Conservation (phyloP, 2,329 filamentous ascomycete species). For the Claviceps citrina region DNA sequence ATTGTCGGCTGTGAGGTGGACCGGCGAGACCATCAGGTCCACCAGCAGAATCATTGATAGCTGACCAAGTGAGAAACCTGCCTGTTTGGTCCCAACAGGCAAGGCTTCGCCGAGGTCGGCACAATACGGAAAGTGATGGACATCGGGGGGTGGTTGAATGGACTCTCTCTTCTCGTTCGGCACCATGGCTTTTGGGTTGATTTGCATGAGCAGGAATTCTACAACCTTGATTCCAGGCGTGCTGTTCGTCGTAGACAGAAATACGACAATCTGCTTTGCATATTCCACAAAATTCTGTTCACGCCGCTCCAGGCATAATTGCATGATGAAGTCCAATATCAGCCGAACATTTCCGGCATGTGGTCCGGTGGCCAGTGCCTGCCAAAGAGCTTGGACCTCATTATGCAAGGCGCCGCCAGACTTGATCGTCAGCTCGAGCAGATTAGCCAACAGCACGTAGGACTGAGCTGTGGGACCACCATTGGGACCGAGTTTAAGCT, state of each 20-base stretch:
- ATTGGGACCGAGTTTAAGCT: slow-evolving; percentile 80
- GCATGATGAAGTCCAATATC: slow-evolving; percentile 92
- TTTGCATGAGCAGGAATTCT: slow-evolving; percentile 81
- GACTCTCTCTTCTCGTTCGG: slow-evolving; percentile 66
- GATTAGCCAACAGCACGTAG: slow-evolving; percentile 85
- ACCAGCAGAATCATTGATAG: slow-evolving; percentile 86
- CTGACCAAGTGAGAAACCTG: slow-evolving; percentile 83
- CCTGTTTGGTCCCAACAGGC: slow-evolving; percentile 78
- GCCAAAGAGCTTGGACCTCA: slow-evolving; percentile 94
- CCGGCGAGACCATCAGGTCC: slow-evolving; percentile 86
- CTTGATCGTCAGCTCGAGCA: slow-evolving; percentile 92
- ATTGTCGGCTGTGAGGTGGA: slow-evolving; percentile 62
- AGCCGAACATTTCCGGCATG: slow-evolving; percentile 88
- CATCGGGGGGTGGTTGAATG: slow-evolving; percentile 55
- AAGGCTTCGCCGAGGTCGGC: slow-evolving; percentile 68
- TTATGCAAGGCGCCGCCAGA: slow-evolving; percentile 81
- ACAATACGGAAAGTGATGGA: slow-evolving; percentile 66
- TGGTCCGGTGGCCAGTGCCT: slow-evolving; percentile 83
- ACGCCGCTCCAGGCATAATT: slow-evolving; percentile 76
- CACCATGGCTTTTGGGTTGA: slow-evolving; percentile 93
- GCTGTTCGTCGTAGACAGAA: slow-evolving; percentile 65
- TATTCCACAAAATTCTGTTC: slow-evolving; percentile 98
- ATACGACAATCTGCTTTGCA: slow-evolving; percentile 95
- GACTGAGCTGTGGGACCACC: slow-evolving; percentile 82
- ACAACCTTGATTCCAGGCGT: slow-evolving; percentile 75